Evolutionary conservation across 495 filamentous ascomycete genomes (phyloP).

Genomic region (Aspergillus coremiiformis): DNA sequence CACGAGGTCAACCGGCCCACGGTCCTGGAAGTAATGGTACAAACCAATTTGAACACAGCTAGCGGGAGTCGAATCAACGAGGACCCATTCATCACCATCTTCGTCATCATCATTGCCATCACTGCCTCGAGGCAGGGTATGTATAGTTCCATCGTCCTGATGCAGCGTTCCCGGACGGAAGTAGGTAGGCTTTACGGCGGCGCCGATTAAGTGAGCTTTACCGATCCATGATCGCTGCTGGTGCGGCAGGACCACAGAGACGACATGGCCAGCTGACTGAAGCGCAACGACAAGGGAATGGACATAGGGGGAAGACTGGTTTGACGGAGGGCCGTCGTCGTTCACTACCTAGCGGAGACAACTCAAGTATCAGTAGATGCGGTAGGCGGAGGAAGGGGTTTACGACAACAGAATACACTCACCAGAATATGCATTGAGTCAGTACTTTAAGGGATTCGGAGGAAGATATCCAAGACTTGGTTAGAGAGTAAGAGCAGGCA

Average conservation of each 20-base stretch:
- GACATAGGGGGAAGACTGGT: slow-evolving; percentile 86
- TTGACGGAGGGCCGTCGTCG: slow-evolving; percentile 92
- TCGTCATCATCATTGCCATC: slow-evolving; percentile 48
- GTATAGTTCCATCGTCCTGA: slow-evolving; percentile 59
- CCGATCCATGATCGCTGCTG: slow-evolving; percentile 95
- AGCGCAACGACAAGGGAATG: slow-evolving; percentile 76
- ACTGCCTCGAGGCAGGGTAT: slow-evolving; percentile 45
- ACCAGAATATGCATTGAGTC: slow-evolving; percentile 41
- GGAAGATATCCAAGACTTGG: slow-evolving; percentile 9
- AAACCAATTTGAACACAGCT: slow-evolving; percentile 86
- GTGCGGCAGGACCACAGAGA: slow-evolving; percentile 86
- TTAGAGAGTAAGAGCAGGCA: slow-evolving; percentile 7
- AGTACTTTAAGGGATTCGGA: slow-evolving; percentile 10
- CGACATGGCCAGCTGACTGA: slow-evolving; percentile 67
- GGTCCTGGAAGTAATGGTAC: slow-evolving; percentile 75
- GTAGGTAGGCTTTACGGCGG: slow-evolving; percentile 79
- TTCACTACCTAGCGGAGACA: slow-evolving; percentile 62
- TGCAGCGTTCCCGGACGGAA: slow-evolving; percentile 64
- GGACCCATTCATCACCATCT: slow-evolving; percentile 80
- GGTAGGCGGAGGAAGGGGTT: background rate
- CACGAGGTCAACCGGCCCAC: slow-evolving; percentile 75
- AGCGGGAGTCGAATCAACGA: slow-evolving; percentile 83
- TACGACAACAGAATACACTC: too few relatives aligned
- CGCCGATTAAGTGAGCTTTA: slow-evolving; percentile 89
- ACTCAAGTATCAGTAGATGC: background rate